Evolutionary conservation across 148 eudicot genomes (phyloP), one percentile per base, ranked within the genome.

Genomic region (Pharnaceum exiguum): DNA sequence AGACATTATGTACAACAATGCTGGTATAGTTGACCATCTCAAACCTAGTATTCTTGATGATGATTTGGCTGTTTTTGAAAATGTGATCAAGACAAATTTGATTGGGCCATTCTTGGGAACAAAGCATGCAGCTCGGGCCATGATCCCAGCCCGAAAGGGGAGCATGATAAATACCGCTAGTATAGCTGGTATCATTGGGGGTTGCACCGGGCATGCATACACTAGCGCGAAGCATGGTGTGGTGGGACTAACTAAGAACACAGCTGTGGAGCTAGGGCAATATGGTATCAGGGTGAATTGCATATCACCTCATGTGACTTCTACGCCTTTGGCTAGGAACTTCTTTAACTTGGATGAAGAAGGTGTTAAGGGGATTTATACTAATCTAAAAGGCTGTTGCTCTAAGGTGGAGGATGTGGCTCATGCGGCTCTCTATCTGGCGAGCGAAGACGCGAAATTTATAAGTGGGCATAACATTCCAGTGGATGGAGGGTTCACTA

Each of bases 1-100:
- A 2, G 79, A 78, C 39, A 65, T 71, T 45, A 73, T 69, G 77
- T 68, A 40, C 43, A 66, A 57, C 57, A 75, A 67, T 29, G 76
- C 70, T 17, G 73, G 70, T 13, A 54, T 54, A 7, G 30, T 16
- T 1, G 70, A 59, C 1, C 1, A 3, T 13, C 26, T n/a, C 5
- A 33, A 13, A 4, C 17, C 37, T 5, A 23, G 32, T 24, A 67
- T 58, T 28, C 21, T 37, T 0, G 76, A 67, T 32, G 28, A 13
- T 22, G 60, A 67, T 0, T 24, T 36, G 38, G 48, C 40, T 10
- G 49, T 51, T 2, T 65, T 69, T 30, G 55, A 66, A 39, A 50
- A 47, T 16, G 57, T 75, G 3, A 15, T 71, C 2, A 13, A 26
- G 3, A 52, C 46, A 2, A 71, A 75, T 32, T 12, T 71, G 17